Evolutionary conservation across 805 yeast genomes (phyloP).

Genomic region (Yarrowia sp.): DNA sequence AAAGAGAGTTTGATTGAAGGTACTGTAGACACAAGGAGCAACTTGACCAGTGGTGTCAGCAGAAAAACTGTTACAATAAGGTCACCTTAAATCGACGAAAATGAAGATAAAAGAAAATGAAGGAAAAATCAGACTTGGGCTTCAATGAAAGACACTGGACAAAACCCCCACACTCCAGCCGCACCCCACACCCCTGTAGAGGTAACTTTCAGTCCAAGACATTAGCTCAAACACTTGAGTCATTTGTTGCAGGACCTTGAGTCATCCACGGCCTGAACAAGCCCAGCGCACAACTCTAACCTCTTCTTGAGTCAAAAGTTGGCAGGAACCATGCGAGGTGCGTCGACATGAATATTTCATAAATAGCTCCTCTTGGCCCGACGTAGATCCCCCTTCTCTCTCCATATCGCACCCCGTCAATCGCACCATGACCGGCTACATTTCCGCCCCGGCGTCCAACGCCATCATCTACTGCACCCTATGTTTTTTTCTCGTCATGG

Average conservation of each 20-base stretch:
- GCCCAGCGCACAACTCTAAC: neutral
- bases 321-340: constrained; percentile 10
- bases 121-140: too few species aligned
- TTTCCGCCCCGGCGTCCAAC: constrained; percentile 62
- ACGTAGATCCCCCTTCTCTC: neutral
- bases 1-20: constrained; percentile 25
- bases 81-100: too few species aligned
- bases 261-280: constrained; percentile 21
- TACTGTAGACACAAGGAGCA: neutral
- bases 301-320: constrained; percentile 28
- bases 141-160: neutral
- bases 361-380: constrained; percentile 4
- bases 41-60: neutral
- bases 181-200: neutral
- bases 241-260: constrained; percentile 26
- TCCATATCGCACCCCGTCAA: neutral
- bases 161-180: neutral
- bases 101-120: too few species aligned
- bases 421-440: constrained; percentile 18
- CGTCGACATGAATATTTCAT: neutral
- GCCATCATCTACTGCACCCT: constrained; percentile 70
- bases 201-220: constrained; percentile 3
- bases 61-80: too few species aligned
- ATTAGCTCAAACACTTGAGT: constrained; percentile 19
- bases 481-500: constrained; percentile 60